A percentile compares a stretch with the other conserved stretches of the same genome.
phyloP scores from a whole-genome alignment of 768 basidiomycete species.

The Russula emetica region DNA sequence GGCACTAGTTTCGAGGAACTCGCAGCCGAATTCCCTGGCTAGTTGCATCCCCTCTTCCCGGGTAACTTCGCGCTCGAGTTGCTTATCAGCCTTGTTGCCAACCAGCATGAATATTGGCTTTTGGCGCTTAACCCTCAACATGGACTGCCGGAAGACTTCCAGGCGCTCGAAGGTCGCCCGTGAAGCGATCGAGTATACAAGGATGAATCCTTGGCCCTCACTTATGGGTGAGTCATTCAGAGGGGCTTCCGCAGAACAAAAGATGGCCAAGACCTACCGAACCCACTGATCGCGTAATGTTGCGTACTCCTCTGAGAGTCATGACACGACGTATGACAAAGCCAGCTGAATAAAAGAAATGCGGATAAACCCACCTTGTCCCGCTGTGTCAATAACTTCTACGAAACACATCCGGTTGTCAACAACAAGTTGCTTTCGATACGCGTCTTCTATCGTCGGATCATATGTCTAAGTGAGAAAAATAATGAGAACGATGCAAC shows the following conservation, averaged over 20 bases:
- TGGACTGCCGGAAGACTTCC: constrained; percentile 85
- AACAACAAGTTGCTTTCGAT: constrained; percentile 90
- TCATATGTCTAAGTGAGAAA: constrained; percentile 72
- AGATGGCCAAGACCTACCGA: constrained; percentile 53
- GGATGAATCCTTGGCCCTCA: constrained; percentile 96
- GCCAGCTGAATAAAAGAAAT: constrained; percentile 12
- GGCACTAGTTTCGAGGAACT: constrained; percentile 95
- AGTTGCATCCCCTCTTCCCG: constrained; percentile 81
- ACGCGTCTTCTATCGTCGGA: constrained; percentile 98
- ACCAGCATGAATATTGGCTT: constrained; percentile 90
- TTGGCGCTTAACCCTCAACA: constrained; percentile 81
- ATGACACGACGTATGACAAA: constrained; percentile 26
- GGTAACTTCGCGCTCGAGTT: constrained; percentile 86
- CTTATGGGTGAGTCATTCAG: constrained; percentile 39
- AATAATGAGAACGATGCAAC: constrained; percentile 10
- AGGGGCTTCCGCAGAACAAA: constrained; percentile 20
- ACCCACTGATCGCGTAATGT: constrained; percentile 98
- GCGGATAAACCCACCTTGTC: constrained; percentile 66
- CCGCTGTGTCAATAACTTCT: constrained; percentile 96
- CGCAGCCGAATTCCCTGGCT: constrained; percentile 82
- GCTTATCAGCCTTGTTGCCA: constrained; percentile 94
- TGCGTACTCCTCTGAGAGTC: constrained; percentile 83
- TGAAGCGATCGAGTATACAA: constrained; percentile 96
- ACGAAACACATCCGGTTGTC: constrained; percentile 95
- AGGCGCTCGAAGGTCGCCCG: constrained; percentile 86